Conservation (phyloP, 306 rosid species). For the Argentina anserina region DNA sequence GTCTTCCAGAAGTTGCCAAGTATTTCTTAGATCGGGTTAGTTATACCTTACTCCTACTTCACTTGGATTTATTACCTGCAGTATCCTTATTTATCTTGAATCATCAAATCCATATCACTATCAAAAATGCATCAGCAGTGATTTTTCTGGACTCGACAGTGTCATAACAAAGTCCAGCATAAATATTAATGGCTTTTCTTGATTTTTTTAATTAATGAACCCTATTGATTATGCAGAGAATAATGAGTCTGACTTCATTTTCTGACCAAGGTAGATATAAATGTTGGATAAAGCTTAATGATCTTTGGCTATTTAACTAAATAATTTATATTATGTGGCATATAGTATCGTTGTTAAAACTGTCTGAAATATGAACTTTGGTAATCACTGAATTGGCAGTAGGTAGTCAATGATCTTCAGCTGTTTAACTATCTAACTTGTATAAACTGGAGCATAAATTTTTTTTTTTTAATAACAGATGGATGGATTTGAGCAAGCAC, state of each 20-base stretch:
- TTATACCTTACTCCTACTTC: background rate
- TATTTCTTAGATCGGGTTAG: conserved; percentile 84
- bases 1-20: conserved; percentile 84
- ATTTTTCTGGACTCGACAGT: background rate
- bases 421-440: background rate
- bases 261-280: background rate
- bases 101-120: background rate
- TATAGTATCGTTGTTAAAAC: too few species aligned
- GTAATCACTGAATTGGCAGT: too few species aligned
- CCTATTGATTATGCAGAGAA: background rate
- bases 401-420: background rate
- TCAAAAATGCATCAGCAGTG: background rate
- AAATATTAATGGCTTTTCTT: background rate
- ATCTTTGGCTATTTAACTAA: background rate
- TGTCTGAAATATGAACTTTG: too few species aligned
- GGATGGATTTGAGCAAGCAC: conserved; percentile 3
- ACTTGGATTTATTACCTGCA: background rate
- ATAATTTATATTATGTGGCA: background rate
- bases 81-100: background rate
- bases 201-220: background rate
- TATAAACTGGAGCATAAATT: background rate
- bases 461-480: conserved; percentile 1
- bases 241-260: background rate
- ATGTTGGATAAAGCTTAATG: background rate
- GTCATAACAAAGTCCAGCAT: background rate